A percentile compares a stretch with the other conserved stretches of the same genome.
Evolutionary conservation across 768 basidiomycete genomes (phyloP).

Genomic region (Fomitopsis pulvina): DNA sequence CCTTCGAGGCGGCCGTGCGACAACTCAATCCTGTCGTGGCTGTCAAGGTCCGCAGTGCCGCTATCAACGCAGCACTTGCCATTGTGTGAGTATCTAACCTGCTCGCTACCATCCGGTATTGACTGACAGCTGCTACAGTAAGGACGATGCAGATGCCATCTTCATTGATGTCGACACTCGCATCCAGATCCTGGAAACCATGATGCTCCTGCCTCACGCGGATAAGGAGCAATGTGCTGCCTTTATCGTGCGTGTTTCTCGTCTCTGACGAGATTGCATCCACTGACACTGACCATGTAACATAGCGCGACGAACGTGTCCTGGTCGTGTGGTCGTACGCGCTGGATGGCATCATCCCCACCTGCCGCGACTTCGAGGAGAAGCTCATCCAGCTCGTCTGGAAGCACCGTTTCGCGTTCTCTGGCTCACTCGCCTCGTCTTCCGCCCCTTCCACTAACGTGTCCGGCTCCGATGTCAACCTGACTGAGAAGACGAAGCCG

Average conservation of each 20-base stretch:
- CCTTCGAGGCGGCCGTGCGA: constrained; percentile 77
- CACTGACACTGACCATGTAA: constrained; percentile 1
- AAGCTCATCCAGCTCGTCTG: constrained; percentile 81
- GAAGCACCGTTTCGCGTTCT: constrained; percentile 41
- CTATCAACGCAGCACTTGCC: constrained; percentile 70
- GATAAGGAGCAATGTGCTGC: constrained; percentile 92
- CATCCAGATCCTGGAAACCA: constrained; percentile 77
- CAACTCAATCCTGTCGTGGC: constrained; percentile 78
- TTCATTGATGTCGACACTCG: constrained; percentile 76
- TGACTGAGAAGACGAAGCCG: constrained; percentile 40
- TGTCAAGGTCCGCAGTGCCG: constrained; percentile 73
- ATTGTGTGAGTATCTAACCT: constrained; percentile 54
- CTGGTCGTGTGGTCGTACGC: constrained; percentile 83
- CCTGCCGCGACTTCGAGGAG: constrained; percentile 67
- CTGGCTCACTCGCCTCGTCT: constrained; percentile 20
- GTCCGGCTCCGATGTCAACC: constrained; percentile 46
- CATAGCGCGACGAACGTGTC: constrained; percentile 75
- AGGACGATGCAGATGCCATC: constrained; percentile 53
- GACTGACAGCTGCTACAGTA: constrained; percentile 27
- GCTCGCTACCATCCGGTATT: not conserved
- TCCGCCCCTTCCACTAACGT: constrained; percentile 38
- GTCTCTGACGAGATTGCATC: not conserved
- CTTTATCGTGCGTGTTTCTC: constrained; percentile 54
- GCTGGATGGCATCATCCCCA: constrained; percentile 70
- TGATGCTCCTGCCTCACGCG: constrained; percentile 60